These are phyloP conservation scores for Debaryomycetaceae sp. DNA, from an alignment of 1,139 yeast genomes.

Conservation along the genomic window DNA sequence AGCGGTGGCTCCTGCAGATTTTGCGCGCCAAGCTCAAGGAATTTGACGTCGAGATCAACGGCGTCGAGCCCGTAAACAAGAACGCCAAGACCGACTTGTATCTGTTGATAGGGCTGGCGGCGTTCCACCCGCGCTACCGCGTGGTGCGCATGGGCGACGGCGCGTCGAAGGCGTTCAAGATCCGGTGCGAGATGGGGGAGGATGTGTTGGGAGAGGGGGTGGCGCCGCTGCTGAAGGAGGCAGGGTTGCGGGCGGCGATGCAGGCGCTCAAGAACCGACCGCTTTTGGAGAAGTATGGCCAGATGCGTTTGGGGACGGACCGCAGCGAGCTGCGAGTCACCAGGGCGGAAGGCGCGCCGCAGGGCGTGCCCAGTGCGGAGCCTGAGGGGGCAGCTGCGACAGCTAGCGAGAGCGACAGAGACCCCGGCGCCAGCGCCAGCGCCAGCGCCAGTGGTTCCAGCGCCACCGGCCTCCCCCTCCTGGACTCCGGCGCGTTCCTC, in stretches of 20 bases:
- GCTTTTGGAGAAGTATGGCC: slow-evolving; percentile 60
- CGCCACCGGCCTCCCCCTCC: too few species aligned
- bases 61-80: slow-evolving; percentile 38
- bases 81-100: slow-evolving; percentile 78
- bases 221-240: slow-evolving; percentile 60
- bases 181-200: slow-evolving; percentile 61
- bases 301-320: slow-evolving; percentile 58
- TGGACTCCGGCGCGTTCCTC: too few species aligned
- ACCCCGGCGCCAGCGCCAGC: too few species aligned
- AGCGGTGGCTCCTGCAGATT: slow-evolving; percentile 57
- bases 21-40: slow-evolving; percentile 29
- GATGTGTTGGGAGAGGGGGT: slow-evolving; percentile 55
- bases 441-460: too few species aligned
- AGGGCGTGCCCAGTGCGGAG: not conserved
- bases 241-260: slow-evolving; percentile 71
- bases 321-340: slow-evolving; percentile 37
- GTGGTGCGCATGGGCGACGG: slow-evolving; percentile 53
- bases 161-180: slow-evolving; percentile 46
- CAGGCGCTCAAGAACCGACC: slow-evolving; percentile 57
- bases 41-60: slow-evolving; percentile 24
- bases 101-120: slow-evolving; percentile 74
- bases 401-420: not conserved
- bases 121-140: slow-evolving; percentile 62
- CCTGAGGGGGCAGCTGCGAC: not conserved
- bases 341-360: slow-evolving; percentile 1